phyloP scores from a whole-genome alignment of 1,139 yeast species.

The Taphrina deformans region DNA sequence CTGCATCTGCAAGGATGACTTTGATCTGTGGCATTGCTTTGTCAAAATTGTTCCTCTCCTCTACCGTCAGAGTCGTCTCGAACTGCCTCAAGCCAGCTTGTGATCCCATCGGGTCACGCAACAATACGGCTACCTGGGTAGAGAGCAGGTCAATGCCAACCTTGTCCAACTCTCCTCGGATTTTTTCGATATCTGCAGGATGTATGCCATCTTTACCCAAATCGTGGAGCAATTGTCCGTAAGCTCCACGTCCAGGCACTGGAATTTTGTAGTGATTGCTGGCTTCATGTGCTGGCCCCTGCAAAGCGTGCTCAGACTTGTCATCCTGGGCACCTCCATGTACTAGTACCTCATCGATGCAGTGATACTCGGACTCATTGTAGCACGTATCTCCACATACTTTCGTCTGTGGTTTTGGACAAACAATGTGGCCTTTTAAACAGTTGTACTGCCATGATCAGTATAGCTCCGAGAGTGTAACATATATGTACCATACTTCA shows the following conservation, averaged over 20 bases:
- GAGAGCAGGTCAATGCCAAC: background rate
- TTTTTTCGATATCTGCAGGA: background rate
- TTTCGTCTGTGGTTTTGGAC: background rate
- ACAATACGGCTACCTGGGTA: background rate
- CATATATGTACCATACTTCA: background rate
- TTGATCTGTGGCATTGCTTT: constrained; percentile 4
- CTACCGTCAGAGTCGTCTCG: background rate
- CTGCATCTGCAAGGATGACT: background rate
- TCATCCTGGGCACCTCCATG: background rate
- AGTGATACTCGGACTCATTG: background rate
- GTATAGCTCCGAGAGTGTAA: background rate
- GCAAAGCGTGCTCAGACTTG: background rate
- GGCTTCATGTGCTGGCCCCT: background rate
- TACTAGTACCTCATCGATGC: background rate
- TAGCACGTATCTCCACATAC: constrained; percentile 1
- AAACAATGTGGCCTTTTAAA: background rate
- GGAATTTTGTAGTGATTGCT: background rate
- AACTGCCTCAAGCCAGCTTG: background rate
- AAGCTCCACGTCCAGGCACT: background rate
- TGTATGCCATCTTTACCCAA: background rate
- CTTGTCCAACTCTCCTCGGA: background rate
- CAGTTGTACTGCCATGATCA: background rate
- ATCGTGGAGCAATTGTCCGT: constrained; percentile 1
- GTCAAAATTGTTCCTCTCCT: background rate
- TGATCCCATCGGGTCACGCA: background rate